Percentiles rank a stretch among this genome's conserved stretches.
These are phyloP conservation scores for Xylariaceae sp. DNA, from an alignment of 2,329 filamentous ascomycete genomes.

Conservation along the genomic window DNA sequence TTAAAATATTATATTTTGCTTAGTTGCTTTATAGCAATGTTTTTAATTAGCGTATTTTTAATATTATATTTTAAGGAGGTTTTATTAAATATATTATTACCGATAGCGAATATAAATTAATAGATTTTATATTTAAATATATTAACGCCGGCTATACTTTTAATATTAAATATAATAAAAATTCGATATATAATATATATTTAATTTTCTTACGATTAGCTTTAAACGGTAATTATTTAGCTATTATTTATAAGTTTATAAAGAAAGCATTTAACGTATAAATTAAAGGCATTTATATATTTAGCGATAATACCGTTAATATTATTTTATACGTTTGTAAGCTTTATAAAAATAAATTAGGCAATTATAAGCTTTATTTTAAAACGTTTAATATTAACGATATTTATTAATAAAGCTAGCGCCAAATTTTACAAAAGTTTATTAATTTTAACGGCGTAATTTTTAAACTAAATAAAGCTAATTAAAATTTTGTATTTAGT, in stretches of 20 bases:
- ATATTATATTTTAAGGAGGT: background rate
- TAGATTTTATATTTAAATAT: no score
- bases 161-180: conserved; percentile 1
- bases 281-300: no score
- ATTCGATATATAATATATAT: conserved; percentile 1
- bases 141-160: background rate
- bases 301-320: background rate
- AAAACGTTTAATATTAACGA: no score
- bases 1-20: background rate
- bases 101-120: background rate
- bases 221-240: background rate
- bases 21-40: background rate
- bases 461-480: background rate
- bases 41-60: conserved; percentile 1
- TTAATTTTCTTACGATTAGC: background rate
- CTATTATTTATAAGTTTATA: background rate
- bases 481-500: no score
- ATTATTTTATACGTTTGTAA: background rate
- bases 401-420: background rate
- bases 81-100: background rate
- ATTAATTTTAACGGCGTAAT: background rate
- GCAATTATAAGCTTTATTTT: background rate
- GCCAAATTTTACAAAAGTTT: background rate
- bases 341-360: background rate
- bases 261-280: background rate